Conservation (phyloP, 495 filamentous ascomycete genomes). For the Annulohypoxylon maeteangense region DNA sequence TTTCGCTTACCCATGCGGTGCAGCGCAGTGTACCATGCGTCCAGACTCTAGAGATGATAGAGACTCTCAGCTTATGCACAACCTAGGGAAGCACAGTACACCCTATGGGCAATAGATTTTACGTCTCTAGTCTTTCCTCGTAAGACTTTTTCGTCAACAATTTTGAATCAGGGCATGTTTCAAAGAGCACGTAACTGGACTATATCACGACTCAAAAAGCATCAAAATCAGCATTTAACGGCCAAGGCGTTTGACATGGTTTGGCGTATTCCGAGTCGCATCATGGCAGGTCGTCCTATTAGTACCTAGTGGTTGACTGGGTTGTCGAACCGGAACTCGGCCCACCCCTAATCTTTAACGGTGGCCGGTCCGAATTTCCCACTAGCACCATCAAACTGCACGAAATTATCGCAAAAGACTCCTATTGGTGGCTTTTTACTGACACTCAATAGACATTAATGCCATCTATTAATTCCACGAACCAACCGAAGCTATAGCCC, state of each 20-base stretch:
- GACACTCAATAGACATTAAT: slow-evolving; percentile 4
- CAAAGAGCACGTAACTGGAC: not conserved
- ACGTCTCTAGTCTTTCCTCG: not conserved
- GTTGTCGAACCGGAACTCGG: slow-evolving; percentile 38
- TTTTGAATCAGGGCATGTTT: not conserved
- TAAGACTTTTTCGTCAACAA: not conserved
- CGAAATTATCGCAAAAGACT: slow-evolving; percentile 36
- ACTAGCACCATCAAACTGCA: slow-evolving; percentile 33
- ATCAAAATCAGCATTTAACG: slow-evolving; percentile 3
- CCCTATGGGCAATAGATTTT: not conserved
- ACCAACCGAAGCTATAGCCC: slow-evolving; percentile 25
- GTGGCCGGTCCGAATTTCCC: slow-evolving; percentile 43
- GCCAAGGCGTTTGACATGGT: slow-evolving; percentile 2
- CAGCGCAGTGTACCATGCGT: slow-evolving; percentile 23
- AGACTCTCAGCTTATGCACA: slow-evolving; percentile 18
- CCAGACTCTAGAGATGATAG: slow-evolving; percentile 4
- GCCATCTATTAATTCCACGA: slow-evolving; percentile 34
- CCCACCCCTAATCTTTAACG: slow-evolving; percentile 25
- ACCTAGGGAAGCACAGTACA: slow-evolving; percentile 2
- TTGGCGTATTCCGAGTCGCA: slow-evolving; percentile 8
- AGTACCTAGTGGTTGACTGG: slow-evolving; percentile 24
- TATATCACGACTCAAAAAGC: slow-evolving; percentile 13
- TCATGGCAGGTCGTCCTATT: not conserved
- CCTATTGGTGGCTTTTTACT: slow-evolving; percentile 36
- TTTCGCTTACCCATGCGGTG: slow-evolving; percentile 21